Conservation (phyloP, 2,329 filamentous ascomycete species). For the Colletotrichum spaethianum region DNA sequence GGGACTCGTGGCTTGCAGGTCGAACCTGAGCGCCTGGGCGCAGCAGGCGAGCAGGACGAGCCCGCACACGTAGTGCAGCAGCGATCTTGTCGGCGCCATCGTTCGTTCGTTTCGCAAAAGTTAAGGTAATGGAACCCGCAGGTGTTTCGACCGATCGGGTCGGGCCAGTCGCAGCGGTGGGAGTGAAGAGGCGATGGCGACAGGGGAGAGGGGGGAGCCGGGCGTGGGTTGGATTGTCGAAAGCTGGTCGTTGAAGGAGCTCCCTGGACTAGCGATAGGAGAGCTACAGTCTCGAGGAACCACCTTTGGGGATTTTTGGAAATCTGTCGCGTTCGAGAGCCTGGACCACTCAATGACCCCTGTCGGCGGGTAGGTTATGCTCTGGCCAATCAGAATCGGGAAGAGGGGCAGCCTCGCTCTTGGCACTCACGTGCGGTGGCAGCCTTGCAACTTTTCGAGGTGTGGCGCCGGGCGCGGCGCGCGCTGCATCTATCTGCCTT, state of each 20-base stretch:
- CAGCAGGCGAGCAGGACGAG: conserved; percentile 69
- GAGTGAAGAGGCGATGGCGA: conserved; percentile 55
- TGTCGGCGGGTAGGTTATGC: conserved; percentile 4
- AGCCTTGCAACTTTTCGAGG: conserved; percentile 40
- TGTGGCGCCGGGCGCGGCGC: conserved; percentile 27
- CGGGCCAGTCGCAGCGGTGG: background rate
- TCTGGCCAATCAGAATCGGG: conserved; percentile 19
- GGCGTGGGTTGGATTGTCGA: conserved; percentile 25
- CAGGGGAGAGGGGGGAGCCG: conserved; percentile 49
- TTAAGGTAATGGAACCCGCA: background rate
- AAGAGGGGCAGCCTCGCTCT: conserved; percentile 13
- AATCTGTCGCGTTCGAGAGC: conserved; percentile 44
- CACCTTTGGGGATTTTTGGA: conserved; percentile 42
- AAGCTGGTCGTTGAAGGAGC: conserved; percentile 29
- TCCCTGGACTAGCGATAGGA: conserved; percentile 39
- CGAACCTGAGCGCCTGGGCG: conserved; percentile 88
- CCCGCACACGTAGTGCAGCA: conserved; percentile 73
- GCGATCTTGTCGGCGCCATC: conserved; percentile 66
- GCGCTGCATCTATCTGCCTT: conserved; percentile 10
- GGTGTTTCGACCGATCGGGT: conserved; percentile 4
- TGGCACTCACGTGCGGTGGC: conserved; percentile 3
- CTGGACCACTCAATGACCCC: conserved; percentile 28
- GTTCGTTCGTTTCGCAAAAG: conserved; percentile 22
- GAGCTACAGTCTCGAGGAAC: conserved; percentile 29
- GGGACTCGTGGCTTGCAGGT: conserved; percentile 78